A percentile compares a stretch with the other conserved stretches of the same genome.
These are phyloP conservation scores for Xylariaceae sp. DNA, from an alignment of 2,329 filamentous ascomycete species.

Conservation along the genomic window DNA sequence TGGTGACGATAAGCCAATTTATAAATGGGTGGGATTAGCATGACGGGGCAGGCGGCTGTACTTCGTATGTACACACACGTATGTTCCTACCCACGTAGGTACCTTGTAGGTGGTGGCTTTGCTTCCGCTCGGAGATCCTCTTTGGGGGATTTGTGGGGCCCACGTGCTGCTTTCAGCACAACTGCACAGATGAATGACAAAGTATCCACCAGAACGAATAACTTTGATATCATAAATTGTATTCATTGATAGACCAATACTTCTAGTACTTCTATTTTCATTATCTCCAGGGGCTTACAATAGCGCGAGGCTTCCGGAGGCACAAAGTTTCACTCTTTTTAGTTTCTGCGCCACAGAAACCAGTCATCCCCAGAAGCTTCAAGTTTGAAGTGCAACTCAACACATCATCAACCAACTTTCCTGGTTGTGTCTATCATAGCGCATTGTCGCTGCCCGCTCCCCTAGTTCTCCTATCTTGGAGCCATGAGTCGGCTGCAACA, in stretches of 20 bases:
- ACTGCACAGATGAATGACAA: background rate
- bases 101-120: slow-evolving; percentile 4
- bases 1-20: slow-evolving; percentile 33
- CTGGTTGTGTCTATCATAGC: background rate
- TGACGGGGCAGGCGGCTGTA: too few species aligned
- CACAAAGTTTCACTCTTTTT: background rate
- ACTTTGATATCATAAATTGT: background rate
- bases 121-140: background rate
- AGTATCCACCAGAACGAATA: background rate
- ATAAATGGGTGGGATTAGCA: slow-evolving; percentile 5
- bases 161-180: background rate
- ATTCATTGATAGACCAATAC: background rate
- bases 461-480: background rate
- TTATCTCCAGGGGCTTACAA: too few species aligned
- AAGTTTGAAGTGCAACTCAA: background rate
- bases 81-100: too few species aligned
- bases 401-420: background rate
- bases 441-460: too few species aligned
- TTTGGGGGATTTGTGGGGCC: slow-evolving; percentile 6
- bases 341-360: background rate
- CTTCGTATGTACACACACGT: too few species aligned
- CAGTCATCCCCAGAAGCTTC: background rate
- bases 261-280: too few species aligned
- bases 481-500: slow-evolving; percentile 16
- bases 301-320: background rate